A percentile compares a stretch with the other conserved stretches of the same genome.
Evolutionary conservation across 495 filamentous ascomycete genomes (phyloP).

Genomic region (Penicillium macrosclerotiorum): DNA sequence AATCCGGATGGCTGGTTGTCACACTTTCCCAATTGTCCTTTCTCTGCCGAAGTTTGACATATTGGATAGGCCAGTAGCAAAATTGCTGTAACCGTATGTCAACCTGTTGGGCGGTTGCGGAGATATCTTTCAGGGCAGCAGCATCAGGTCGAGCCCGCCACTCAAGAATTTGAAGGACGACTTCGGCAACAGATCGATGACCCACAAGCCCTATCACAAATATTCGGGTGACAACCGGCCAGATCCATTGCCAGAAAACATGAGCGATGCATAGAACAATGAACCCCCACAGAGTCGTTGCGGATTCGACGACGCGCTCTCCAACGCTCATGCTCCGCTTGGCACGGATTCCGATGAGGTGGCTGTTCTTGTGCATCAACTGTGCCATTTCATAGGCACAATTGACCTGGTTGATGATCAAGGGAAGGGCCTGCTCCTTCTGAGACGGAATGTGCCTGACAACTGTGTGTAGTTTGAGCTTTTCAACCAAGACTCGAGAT

Average conservation of each 20-base stretch:
- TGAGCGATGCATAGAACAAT: conserved; percentile 67
- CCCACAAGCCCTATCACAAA: conserved; percentile 77
- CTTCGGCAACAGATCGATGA: conserved; percentile 80
- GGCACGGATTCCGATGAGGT: conserved; percentile 72
- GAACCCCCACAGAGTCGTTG: conserved; percentile 76
- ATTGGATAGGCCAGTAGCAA: conserved; percentile 98
- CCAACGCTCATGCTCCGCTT: conserved; percentile 88
- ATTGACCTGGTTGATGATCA: conserved; percentile 92
- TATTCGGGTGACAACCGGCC: conserved; percentile 67
- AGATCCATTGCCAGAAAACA: conserved; percentile 70
- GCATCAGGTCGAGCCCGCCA: conserved; percentile 80
- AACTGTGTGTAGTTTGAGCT: conserved; percentile 84
- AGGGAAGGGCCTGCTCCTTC: conserved; percentile 77
- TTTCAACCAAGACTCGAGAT: conserved; percentile 70
- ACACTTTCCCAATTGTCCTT: conserved; percentile 95
- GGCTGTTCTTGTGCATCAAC: conserved; percentile 82
- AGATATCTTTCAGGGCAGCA: conserved; percentile 90
- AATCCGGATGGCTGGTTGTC: conserved; percentile 93
- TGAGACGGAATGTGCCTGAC: conserved; percentile 69
- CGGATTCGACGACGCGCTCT: conserved; percentile 92
- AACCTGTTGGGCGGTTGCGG: conserved; percentile 96
- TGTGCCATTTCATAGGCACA: conserved; percentile 86
- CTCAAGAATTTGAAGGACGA: conserved; percentile 76
- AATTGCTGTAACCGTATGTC: conserved; percentile 98
- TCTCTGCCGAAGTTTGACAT: conserved; percentile 80